Evolutionary conservation across 2,329 filamentous ascomycete species (phyloP), one percentile per base, ranked within the genome.

Genomic region (Diaporthe nobilis): DNA sequence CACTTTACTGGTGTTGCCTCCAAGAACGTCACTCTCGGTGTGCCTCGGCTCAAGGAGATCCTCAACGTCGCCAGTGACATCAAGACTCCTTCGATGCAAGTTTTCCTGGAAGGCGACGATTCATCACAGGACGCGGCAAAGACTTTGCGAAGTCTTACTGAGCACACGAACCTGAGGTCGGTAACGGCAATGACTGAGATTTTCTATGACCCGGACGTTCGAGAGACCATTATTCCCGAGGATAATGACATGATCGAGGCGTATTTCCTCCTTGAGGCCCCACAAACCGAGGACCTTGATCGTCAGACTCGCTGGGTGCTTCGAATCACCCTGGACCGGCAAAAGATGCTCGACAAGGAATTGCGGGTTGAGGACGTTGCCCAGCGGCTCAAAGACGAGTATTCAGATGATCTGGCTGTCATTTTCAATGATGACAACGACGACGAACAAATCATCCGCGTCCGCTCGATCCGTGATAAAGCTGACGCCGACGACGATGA

Each of bases 1-100:
- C 97, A 99, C 89, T 99, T 99, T 85, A 96, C 97, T 85, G 97
- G 97, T 98, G 95, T 99, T 77, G 98, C 97, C 51, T 98, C 96
- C 34, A 99, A 99, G 93, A 99, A 99, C 89, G 96, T 99, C 73
- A 99, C 97, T 0, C 93, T 99, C 67, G 97, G 97, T 95, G 97
- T 99, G 58, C 97, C 97, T 58, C 96, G 97, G 92, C 91, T 99
- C 68, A 99, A 99, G 90, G 97, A 99, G 87, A 99, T 99, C 92
- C 90, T 99, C 75, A 99, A 99, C 84, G 92, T 99, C 76, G 97
- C 97, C 0, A 96, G 94, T 80, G 97, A 98, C 85, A 98, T 99
- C 88, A 99, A 98, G 89, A 99, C 97, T 0, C 97, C 97, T 2
- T 96, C 95, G 71, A 98, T 99, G 96, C 93, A 94, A 77, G 95